phyloP scores from a whole-genome alignment of 2,329 filamentous ascomycete genomes.

The Fusarium nodosum region DNA sequence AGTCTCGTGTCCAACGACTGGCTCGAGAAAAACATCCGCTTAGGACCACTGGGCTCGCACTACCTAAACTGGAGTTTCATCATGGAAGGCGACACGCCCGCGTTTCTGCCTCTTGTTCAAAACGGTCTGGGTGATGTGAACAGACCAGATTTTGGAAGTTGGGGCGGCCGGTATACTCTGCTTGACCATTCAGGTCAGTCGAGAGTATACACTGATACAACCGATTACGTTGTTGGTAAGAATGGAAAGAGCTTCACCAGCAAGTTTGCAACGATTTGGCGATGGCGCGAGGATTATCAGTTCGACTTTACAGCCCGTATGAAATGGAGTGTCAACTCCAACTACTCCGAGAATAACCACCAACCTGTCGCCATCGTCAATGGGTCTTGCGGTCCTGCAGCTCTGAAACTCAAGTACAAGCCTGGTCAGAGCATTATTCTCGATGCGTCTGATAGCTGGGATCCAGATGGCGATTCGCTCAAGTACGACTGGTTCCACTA shows the following conservation, averaged over 20 bases:
- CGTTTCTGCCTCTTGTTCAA: constrained; percentile 2
- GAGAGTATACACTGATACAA: constrained; percentile 10
- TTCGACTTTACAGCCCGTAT: constrained; percentile 30
- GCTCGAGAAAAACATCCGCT: constrained; percentile 9
- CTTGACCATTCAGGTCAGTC: constrained; percentile 8
- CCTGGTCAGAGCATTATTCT: constrained; percentile 13
- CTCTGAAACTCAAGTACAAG: background rate
- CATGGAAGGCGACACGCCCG: constrained; percentile 29
- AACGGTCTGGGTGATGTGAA: constrained; percentile 19
- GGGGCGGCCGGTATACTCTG: constrained; percentile 26
- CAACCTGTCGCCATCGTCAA: constrained; percentile 4
- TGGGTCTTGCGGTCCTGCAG: background rate
- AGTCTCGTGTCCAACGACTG: constrained; percentile 15
- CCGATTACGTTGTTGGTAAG: constrained; percentile 7
- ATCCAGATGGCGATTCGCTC: constrained; percentile 5
- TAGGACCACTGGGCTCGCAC: constrained; percentile 19
- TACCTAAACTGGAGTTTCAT: constrained; percentile 20
- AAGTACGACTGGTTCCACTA: constrained; percentile 20
- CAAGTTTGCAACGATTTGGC: constrained; percentile 29
- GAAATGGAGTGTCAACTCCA: constrained; percentile 17
- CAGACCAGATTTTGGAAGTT: constrained; percentile 28
- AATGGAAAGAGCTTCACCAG: constrained; percentile 17
- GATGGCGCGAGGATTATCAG: constrained; percentile 29
- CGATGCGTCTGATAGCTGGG: constrained; percentile 6
- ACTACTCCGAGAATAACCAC: constrained; percentile 14